Conservation (phyloP, 352 stramenopile species). For the Pythium sp. region DNA sequence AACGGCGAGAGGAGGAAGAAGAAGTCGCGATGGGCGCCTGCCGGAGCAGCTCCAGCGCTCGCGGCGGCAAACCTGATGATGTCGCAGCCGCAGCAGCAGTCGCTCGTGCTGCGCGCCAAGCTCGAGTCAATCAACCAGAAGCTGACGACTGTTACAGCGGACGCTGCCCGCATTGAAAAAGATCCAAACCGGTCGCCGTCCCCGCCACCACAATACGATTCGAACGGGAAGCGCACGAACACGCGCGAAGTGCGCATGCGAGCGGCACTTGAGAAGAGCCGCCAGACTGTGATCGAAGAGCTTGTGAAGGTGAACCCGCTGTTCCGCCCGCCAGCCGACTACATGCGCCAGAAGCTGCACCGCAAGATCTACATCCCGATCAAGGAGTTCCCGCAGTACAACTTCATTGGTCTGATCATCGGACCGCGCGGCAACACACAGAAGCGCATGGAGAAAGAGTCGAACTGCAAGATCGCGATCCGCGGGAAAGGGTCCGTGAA, state of each 20-base stretch:
- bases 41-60: constrained; percentile 31
- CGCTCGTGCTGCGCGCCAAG: constrained; percentile 62
- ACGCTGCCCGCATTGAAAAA: constrained; percentile 77
- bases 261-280: constrained; percentile 86
- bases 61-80: constrained; percentile 42
- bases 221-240: constrained; percentile 95
- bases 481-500: constrained; percentile 96
- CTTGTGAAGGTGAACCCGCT: constrained; percentile 95
- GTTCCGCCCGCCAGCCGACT: constrained; percentile 81
- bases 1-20: constrained; percentile 64
- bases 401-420: constrained; percentile 99
- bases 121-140: constrained; percentile 75
- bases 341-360: constrained; percentile 91
- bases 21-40: constrained; percentile 78
- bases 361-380: constrained; percentile 98
- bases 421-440: constrained; percentile 98
- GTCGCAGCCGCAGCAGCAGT: constrained; percentile 70
- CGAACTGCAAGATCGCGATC: constrained; percentile 99
- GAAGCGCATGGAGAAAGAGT: constrained; percentile 98
- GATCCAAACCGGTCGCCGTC: constrained; percentile 91
- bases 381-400: constrained; percentile 98
- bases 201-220: constrained; percentile 94
- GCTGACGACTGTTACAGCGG: constrained; percentile 72
- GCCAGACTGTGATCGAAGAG: constrained; percentile 92
- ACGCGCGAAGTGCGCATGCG: constrained; percentile 95